phyloP scores from a whole-genome alignment of 306 rosid genomes.

The Abrus precatorius region DNA sequence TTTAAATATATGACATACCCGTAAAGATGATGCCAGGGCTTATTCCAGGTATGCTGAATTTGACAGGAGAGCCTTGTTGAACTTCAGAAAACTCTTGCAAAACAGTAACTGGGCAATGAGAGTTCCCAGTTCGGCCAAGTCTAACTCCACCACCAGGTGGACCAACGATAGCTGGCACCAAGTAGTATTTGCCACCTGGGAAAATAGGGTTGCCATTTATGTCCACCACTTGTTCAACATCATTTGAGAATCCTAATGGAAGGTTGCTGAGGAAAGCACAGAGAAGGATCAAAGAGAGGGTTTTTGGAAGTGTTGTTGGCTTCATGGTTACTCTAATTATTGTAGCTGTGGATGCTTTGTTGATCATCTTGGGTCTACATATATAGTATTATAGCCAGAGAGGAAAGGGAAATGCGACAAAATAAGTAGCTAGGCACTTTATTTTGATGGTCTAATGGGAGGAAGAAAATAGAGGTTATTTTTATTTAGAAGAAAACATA shows the following conservation, averaged over 20 bases:
- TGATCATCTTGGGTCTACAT: too few relatives aligned
- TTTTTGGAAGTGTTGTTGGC: too few relatives aligned
- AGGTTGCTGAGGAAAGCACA: slow-evolving; percentile 29
- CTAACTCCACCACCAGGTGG: slow-evolving; percentile 23
- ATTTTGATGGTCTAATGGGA: too few relatives aligned
- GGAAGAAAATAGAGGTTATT: too few relatives aligned
- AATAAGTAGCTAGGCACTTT: too few relatives aligned
- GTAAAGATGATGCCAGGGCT: slow-evolving; percentile 4
- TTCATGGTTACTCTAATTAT: slow-evolving; percentile 18
- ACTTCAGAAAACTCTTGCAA: slow-evolving; percentile 17
- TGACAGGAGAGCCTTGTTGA: background rate
- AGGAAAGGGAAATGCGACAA: too few relatives aligned
- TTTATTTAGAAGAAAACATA: too few relatives aligned
- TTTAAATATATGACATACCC: background rate
- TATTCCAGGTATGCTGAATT: background rate
- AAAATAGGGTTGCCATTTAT: background rate
- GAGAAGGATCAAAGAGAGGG: background rate
- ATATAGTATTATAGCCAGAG: too few relatives aligned
- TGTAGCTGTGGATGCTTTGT: too few relatives aligned
- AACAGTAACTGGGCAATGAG: slow-evolving; percentile 19
- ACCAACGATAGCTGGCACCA: background rate
- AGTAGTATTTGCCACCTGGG: slow-evolving; percentile 11
- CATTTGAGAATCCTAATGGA: background rate
- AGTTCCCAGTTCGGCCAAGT: background rate
- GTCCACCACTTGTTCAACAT: slow-evolving; percentile 20